These are phyloP conservation scores for Psilocybe azurescens DNA, from an alignment of 768 basidiomycete species.

Conservation along the genomic window DNA sequence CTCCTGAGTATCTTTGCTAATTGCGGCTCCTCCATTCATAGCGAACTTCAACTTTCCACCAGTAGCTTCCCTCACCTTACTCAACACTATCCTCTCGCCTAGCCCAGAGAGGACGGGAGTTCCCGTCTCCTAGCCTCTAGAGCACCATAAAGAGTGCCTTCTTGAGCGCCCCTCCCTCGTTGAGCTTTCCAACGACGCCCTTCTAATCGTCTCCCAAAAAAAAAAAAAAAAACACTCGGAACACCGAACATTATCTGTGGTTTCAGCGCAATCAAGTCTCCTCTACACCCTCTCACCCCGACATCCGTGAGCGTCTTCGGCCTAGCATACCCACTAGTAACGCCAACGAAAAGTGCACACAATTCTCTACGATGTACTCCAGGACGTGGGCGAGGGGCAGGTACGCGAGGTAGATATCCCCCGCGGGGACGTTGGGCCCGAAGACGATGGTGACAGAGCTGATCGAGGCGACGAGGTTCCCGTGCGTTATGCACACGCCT, in stretches of 20 bases:
- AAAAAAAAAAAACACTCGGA: too few relatives aligned
- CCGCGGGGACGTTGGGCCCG: conserved; percentile 52
- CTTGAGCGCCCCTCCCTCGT: conserved; percentile 59
- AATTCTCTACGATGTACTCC: conserved; percentile 89
- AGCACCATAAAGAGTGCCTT: conserved; percentile 70
- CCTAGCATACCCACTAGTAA: conserved; percentile 80
- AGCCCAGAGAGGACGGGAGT: conserved; percentile 62
- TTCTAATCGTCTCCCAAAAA: conserved; percentile 91
- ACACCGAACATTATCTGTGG: conserved; percentile 88
- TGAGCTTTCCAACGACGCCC: conserved; percentile 80
- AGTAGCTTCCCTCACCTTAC: conserved; percentile 62
- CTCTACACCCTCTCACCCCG: conserved; percentile 72
- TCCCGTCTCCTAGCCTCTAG: conserved; percentile 66
- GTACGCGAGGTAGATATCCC: conserved; percentile 78
- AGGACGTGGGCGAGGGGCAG: conserved; percentile 89
- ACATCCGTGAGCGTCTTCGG: conserved; percentile 90
- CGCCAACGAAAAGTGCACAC: conserved; percentile 63
- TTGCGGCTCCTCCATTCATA: too few relatives aligned
- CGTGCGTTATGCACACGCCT: conserved; percentile 83
- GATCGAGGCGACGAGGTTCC: conserved; percentile 79
- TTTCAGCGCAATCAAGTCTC: conserved; percentile 75
- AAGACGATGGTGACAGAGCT: conserved; percentile 70
- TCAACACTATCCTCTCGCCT: conserved; percentile 73
- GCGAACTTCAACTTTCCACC: too few relatives aligned
- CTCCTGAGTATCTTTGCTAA: too few relatives aligned